Evolutionary conservation across 768 basidiomycete species (phyloP), one percentile per base, ranked within the genome.

Genomic region (Calvatia gigantea): DNA sequence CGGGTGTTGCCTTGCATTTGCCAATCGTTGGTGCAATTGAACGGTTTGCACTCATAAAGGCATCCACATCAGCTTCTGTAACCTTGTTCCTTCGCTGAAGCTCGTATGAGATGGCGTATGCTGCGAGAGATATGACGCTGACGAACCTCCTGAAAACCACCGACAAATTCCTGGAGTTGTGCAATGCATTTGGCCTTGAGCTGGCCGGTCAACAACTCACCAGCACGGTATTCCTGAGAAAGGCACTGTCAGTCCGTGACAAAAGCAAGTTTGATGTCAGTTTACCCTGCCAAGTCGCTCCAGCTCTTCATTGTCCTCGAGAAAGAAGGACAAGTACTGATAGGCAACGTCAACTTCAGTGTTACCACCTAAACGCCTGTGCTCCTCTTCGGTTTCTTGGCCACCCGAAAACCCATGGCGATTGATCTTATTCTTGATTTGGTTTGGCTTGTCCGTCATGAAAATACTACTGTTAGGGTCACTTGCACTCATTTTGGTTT

Each of bases 401-500:
- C 97, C 97, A 8, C 97, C 97, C 1, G 91, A 94, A 72, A 98
- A 99, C 2, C 94, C 97, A 65, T 99, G 94, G 62, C 79, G 85
- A 68, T 93, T 97, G 65, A 99, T 84, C 77, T 99, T 99, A 69
- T 94, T 97, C 75, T 97, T 96, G 74, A 99, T 98, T 71, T 95
- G 91, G 54, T 84, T 84, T 3, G 85, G 77, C 57, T 89, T 91
- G 69, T 99, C 97, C 29, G 80, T 92, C 96, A 99, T 98, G 77
- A 82, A 98, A 62, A 99, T 95, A 60, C 91, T 91, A 60, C 88
- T 91, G 72, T 94, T 96, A 19, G 84, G 76, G 70, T 96, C 89
- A 47, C 91, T 94, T 4, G 97, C 97, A 69, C 94, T 97, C 97
- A 99, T 99, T 75, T 99, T 99, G 32, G 94, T 96, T 70, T 97